Evolutionary conservation across 1,139 yeast species (phyloP).

Genomic region (Martiniozyma asiatica): DNA sequence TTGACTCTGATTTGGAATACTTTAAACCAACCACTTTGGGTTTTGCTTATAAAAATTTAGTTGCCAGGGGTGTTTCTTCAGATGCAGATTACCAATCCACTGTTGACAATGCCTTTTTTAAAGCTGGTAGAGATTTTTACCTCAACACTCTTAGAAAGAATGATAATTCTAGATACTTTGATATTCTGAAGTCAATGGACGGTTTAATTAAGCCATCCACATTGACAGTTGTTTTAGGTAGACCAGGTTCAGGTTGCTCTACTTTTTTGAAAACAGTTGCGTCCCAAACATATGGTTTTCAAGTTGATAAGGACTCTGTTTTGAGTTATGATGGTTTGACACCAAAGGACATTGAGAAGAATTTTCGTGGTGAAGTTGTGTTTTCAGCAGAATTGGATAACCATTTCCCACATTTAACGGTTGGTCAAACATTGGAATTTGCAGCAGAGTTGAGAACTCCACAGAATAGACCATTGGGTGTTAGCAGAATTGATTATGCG

Average conservation of each 20-base stretch:
- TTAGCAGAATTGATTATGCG: conserved; percentile 46
- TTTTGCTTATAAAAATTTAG: conserved; percentile 51
- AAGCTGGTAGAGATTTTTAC: conserved; percentile 12
- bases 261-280: conserved; percentile 62
- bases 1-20: conserved; percentile 47
- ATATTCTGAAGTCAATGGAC: conserved; percentile 58
- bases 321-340: conserved; percentile 40
- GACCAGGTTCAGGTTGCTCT: conserved; percentile 47
- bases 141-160: conserved; percentile 8
- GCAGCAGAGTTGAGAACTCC: conserved; percentile 61
- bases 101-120: conserved; percentile 35
- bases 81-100: conserved; percentile 78
- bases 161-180: conserved; percentile 26
- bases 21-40: conserved; percentile 59
- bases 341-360: conserved; percentile 33
- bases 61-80: conserved; percentile 67
- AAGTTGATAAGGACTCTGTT: conserved; percentile 33
- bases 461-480: conserved; percentile 46
- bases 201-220: conserved; percentile 63
- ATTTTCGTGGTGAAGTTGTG: conserved; percentile 58
- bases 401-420: conserved; percentile 65
- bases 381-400: conserved; percentile 63
- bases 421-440: conserved; percentile 55
- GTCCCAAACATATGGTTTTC: conserved; percentile 61
- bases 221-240: conserved; percentile 60